Base-by-base conservation (phyloP, 352 stramenopile genomes). In the Pythium folliculosum region DNA sequence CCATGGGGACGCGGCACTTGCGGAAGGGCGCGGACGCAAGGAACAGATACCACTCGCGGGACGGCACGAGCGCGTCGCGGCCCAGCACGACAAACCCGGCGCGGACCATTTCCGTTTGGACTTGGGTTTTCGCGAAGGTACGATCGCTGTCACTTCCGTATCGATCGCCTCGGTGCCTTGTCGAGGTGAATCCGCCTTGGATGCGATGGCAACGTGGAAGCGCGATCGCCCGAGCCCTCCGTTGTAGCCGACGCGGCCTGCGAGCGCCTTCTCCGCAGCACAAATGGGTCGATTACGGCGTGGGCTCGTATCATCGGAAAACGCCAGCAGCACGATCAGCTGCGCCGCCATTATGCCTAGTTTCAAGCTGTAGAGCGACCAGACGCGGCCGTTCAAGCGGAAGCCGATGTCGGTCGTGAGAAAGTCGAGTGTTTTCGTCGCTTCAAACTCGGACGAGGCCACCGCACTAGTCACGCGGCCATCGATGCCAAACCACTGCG, bases 161-260 rank as follows among this genome's bases (percentile, higher is more conserved):
- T 32, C 27, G 2, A 5, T 32, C 27, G 5, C 27, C 27, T 32
- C 27, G 27, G 27, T 32, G n/a, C n/a, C n/a, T n/a, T n/a, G n/a
- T n/a, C n/a, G n/a, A n/a, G n/a, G n/a, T n/a, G n/a, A n/a, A n/a
- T n/a, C n/a, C n/a, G n/a, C n/a, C n/a, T n/a, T n/a, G n/a, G n/a
- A n/a, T n/a, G n/a, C n/a, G n/a, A n/a, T n/a, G n/a, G n/a, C n/a
- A n/a, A n/a, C n/a, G n/a, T n/a, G n/a, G n/a, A n/a, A n/a, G n/a
- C n/a, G n/a, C n/a, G n/a, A 69, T 22, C 21, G 53, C 14, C 74
- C 74, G 0, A 78, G 60, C 13, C 74, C 74, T 16, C 74, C 74
- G 35, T 67, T 66, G 38, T 70, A 67, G 25, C 48, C 48, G 16
- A 65, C 63, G 1, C 61, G 59, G 6, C 77, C 23, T 0, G 69